Percentiles rank a stretch among this genome's conserved stretches.
Conservation (phyloP, 805 yeast genomes). For the Candida pseudoglaebosa region DNA sequence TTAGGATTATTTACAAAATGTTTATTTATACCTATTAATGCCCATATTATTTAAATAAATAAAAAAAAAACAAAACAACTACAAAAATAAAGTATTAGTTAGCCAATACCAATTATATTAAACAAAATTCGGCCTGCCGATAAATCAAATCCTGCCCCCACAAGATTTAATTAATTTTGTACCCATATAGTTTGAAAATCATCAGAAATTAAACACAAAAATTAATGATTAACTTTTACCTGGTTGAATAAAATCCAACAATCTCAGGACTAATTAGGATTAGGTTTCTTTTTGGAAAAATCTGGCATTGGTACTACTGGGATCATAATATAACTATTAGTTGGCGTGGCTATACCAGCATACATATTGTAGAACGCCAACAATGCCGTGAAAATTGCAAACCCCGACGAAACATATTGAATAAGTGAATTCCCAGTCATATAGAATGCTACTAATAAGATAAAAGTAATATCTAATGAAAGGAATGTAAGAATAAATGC, state of each 20-base stretch:
- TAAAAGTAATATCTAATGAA: slow-evolving; percentile 52
- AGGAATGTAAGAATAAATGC: slow-evolving; percentile 35
- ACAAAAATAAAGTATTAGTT: not conserved
- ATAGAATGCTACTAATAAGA: slow-evolving; percentile 38
- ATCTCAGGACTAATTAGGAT: no score
- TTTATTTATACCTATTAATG: not conserved
- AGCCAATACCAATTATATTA: not conserved
- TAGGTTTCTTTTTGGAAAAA: not conserved
- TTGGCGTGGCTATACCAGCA: slow-evolving; percentile 57
- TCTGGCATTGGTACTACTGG: slow-evolving; percentile 40
- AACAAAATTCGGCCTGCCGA: not conserved
- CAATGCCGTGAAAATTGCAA: slow-evolving; percentile 54
- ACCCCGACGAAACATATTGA: slow-evolving; percentile 56
- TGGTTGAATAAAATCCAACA: no score
- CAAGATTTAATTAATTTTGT: not conserved
- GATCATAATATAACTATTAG: slow-evolving; percentile 55
- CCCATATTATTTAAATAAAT: not conserved
- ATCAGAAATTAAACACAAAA: no score
- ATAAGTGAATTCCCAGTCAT: slow-evolving; percentile 40
- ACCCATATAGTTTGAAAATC: no score
- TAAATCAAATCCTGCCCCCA: not conserved
- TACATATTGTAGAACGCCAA: slow-evolving; percentile 61
- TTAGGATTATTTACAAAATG: no score
- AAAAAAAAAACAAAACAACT: not conserved
- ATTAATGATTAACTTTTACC: no score